Evolutionary conservation across 495 filamentous ascomycete genomes (phyloP).

Genomic region (Lasiosphaeriaceae sp.): DNA sequence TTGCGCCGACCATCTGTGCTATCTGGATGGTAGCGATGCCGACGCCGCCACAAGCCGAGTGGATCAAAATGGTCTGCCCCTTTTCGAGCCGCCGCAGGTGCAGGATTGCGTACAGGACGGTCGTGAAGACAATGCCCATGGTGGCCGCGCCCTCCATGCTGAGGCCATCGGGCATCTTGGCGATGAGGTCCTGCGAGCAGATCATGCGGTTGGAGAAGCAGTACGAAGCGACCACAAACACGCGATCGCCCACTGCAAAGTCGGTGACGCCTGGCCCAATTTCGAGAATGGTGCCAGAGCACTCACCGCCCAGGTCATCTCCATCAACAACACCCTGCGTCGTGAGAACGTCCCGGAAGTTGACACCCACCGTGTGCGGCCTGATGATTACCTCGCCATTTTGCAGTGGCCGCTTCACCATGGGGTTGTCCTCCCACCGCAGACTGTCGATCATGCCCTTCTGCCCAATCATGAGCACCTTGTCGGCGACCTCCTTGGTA

Average conservation of each 20-base stretch:
- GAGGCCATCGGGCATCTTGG: background rate
- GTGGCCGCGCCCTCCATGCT: conserved; percentile 30
- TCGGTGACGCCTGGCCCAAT: conserved; percentile 15
- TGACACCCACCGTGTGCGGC: too few species aligned
- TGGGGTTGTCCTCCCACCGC: too few species aligned
- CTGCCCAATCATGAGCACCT: too few species aligned
- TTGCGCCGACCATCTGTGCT: conserved; percentile 44
- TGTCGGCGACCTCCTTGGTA: too few species aligned
- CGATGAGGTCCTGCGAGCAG: conserved; percentile 13
- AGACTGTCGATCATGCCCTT: too few species aligned
- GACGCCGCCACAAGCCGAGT: conserved; percentile 43
- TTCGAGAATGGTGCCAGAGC: background rate
- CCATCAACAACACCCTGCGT: too few species aligned
- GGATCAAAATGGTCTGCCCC: conserved; percentile 51
- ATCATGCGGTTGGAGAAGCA: background rate
- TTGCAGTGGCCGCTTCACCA: too few species aligned
- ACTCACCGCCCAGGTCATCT: too few species aligned
- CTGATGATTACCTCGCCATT: too few species aligned
- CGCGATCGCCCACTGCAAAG: conserved; percentile 24
- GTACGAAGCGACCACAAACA: conserved; percentile 20
- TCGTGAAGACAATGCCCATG: conserved; percentile 37
- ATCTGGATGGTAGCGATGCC: conserved; percentile 51
- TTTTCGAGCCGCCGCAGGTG: conserved; percentile 24
- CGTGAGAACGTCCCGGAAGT: too few species aligned
- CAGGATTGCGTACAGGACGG: conserved; percentile 32